A percentile compares a stretch with the other conserved stretches of the same genome.
phyloP scores from a whole-genome alignment of 257 asterid genomes.

The Penstemon newberryi region DNA sequence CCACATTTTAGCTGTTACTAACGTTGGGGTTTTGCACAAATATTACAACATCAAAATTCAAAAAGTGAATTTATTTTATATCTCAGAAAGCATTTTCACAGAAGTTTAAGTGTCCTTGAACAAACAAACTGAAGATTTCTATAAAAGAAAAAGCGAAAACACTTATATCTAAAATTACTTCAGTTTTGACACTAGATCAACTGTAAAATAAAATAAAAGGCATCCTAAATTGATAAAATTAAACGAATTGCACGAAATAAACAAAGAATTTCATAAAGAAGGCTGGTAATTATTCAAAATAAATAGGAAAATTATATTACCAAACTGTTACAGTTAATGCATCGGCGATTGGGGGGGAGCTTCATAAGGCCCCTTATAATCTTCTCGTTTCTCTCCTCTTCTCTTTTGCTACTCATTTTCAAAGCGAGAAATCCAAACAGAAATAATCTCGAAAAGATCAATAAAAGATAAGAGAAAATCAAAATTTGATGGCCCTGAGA shows the following conservation, averaged over 20 bases:
- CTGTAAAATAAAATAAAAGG: neutral
- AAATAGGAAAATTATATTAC: slow-evolving; percentile 32
- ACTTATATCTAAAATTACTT: no score
- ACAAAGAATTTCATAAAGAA: neutral
- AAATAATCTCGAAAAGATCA: neutral
- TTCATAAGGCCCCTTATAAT: slow-evolving; percentile 90
- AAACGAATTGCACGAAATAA: slow-evolving; percentile 3
- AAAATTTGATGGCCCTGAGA: neutral
- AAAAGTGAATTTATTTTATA: neutral
- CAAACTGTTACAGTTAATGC: slow-evolving; percentile 96
- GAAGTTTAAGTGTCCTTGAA: slow-evolving; percentile 5
- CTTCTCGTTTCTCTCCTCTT: slow-evolving; percentile 90
- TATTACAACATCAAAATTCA: slow-evolving; percentile 2
- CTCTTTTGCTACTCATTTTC: slow-evolving; percentile 71
- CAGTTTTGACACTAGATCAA: no score
- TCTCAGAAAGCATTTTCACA: slow-evolving; percentile 9
- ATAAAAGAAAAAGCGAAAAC: neutral
- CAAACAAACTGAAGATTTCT: neutral
- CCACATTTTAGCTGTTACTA: neutral
- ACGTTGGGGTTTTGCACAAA: slow-evolving; percentile 7
- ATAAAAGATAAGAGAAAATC: neutral
- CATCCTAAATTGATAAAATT: slow-evolving; percentile 1
- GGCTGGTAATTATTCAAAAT: no score
- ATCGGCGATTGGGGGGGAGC: slow-evolving; percentile 96
- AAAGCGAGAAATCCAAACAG: slow-evolving; percentile 11